Conservation (phyloP, 345 rosid species). For the Salix viminalis region DNA sequence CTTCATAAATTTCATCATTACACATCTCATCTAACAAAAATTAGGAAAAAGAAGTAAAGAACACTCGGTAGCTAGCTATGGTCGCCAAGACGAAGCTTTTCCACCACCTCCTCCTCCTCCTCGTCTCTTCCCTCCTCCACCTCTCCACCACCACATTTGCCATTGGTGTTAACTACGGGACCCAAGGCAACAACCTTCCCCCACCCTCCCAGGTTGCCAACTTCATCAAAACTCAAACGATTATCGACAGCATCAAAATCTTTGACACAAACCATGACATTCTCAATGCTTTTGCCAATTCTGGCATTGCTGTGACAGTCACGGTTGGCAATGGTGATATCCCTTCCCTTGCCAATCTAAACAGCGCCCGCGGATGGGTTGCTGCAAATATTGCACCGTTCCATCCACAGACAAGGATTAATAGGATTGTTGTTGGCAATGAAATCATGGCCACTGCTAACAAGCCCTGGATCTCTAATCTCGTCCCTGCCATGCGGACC, state of each 20-base stretch:
- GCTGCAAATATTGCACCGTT: constrained; percentile 45
- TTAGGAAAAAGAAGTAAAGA: neutral
- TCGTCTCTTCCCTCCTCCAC: constrained; percentile 3
- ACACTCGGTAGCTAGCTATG: neutral
- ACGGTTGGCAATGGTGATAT: constrained; percentile 43
- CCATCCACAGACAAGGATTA: constrained; percentile 61
- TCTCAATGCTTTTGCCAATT: constrained; percentile 21
- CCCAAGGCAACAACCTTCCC: constrained; percentile 24
- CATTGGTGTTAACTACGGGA: constrained; percentile 30
- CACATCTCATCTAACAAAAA: neutral
- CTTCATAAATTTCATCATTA: neutral
- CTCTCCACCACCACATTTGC: constrained; percentile 12
- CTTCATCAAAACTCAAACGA: constrained; percentile 19
- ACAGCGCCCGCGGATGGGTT: constrained; percentile 56
- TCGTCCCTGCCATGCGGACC: constrained; percentile 23
- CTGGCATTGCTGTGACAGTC: constrained; percentile 18
- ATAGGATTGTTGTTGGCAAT: constrained; percentile 57
- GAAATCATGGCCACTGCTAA: constrained; percentile 49
- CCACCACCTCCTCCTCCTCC: neutral
- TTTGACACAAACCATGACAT: constrained; percentile 27
- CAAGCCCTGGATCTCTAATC: constrained; percentile 32
- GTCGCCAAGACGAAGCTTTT: neutral
- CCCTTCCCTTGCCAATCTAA: constrained; percentile 42
- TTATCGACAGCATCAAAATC: constrained; percentile 22
- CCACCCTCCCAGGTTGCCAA: constrained; percentile 28